Base-by-base conservation (phyloP, 495 filamentous ascomycete species). In the Acidiella bohemica region DNA sequence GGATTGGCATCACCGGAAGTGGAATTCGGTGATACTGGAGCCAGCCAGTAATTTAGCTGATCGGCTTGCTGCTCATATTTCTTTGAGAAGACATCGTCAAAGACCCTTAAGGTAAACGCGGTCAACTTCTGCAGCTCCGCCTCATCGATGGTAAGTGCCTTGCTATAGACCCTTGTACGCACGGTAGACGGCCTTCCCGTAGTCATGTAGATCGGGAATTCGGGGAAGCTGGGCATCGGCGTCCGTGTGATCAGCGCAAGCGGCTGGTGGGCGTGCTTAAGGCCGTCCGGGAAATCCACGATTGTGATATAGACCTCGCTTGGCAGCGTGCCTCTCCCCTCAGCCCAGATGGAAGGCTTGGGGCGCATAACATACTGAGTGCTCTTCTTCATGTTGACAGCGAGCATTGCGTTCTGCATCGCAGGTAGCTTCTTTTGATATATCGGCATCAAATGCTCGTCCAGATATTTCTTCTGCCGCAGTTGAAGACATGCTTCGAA, bases 331-430 rank as follows among this genome's bases (percentile, higher is more conserved):
- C 66, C 71, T 27, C 60, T 56, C 1, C 62, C 55, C 2, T 70
- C 53, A n/a, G 63, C 57, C 90, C 90, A 97, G 5, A 86, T 59
- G 7, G 64, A 61, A 2, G 90, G 85, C 55, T 96, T 96, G 26
- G 70, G 65, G 9, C 71, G 71, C 80, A 88, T 90, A 7, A 52
- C 57, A 53, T 96, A 97, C 32, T 73, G 63, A 14, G 71, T 71
- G 26, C 67, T 73, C 52, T 80, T 84, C 44, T 82, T 85, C 19
- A 71, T 76, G 42, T 76, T 80, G 31, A 95, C 65, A 0, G 92
- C 86, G 11, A 97, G 63, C n/a, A 73, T 71, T 1, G 92, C 86
- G 59, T 96, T 96, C 30, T 84, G 71, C 84, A 93, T 94, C 5
- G 67, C 72, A 2, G 84, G 87, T 2, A 87, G 62, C 28, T 73